Base-by-base conservation (phyloP, 1,284 basidiomycete species). In the Boletellus dicymbophilus region DNA sequence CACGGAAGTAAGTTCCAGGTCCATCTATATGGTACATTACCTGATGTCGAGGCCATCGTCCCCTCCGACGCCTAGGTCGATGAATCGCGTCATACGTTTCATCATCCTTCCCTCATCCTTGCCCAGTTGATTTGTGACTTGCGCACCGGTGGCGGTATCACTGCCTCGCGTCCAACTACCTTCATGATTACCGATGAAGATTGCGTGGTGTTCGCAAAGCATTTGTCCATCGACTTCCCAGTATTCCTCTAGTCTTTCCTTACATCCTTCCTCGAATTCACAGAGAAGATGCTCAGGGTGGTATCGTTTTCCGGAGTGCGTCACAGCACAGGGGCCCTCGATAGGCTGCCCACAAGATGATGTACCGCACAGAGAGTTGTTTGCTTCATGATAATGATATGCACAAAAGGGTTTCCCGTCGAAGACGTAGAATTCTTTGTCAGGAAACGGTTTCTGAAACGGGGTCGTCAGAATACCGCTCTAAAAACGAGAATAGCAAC, bases 321-420 rank as follows among this genome's bases (percentile, higher is more conserved):
- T 88, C 21, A 94, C 82, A 12, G 93, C 90, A 63, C 93, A 95
- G 1, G 91, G 83, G 1, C 93, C 93, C 70, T 96, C 93, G 60
- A 96, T 93, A 2, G 93, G 93, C 66, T 88, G 81, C 9, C 88
- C 84, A 65, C 93, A 96, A n/a, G 74, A 74, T 4, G 79, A 64
- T 3, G 88, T 81, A 6, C 89, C 82, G 61, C 93, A 96, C 4
- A 95, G 76, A 15, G 92, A 94, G 56, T 88, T 79, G 69, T 95
- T 95, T 48, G 84, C 85, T 70, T 93, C 88, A 67, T 94, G 91
- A 62, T 95, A 95, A 67, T 95, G 93, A 65, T 90, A 90, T 34
- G 84, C 88, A 64, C 93, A 96, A 65, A 86, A 84, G 3, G 93
- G 93, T 62, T 88, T 88, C 47, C 90, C 90, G 60, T 89, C 87